Evolutionary conservation across 805 yeast genomes (phyloP).

Genomic region (Zygotorulaspora sp.): DNA sequence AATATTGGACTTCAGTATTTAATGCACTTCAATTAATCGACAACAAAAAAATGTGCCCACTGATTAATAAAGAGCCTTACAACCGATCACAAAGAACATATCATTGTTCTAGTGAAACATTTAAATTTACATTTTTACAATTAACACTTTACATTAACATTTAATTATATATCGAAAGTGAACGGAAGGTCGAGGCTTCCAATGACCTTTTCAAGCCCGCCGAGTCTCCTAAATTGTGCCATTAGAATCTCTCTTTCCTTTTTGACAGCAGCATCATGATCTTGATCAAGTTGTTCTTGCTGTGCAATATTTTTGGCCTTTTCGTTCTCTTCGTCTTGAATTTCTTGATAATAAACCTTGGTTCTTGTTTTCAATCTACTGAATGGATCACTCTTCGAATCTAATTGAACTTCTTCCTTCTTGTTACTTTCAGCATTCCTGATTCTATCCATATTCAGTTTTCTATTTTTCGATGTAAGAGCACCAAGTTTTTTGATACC

Average conservation of each 20-base stretch:
- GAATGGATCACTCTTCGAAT: constrained; percentile 70
- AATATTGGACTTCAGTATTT: no score
- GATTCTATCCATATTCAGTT: constrained; percentile 67
- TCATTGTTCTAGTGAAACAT: no score
- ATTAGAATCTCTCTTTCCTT: constrained; percentile 44
- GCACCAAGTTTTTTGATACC: constrained; percentile 52
- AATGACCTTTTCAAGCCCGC: constrained; percentile 52
- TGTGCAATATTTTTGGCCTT: constrained; percentile 53
- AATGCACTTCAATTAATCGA: no score
- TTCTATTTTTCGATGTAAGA: constrained; percentile 82
- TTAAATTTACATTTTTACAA: no score
- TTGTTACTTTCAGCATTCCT: constrained; percentile 74
- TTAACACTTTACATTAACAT: no score
- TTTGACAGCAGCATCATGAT: constrained; percentile 40
- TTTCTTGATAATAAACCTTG: constrained; percentile 63
- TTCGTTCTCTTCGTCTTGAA: constrained; percentile 53
- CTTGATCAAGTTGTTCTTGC: constrained; percentile 39
- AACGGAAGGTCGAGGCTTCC: constrained; percentile 40
- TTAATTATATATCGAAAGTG: constrained; percentile 36
- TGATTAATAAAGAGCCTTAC: no score
- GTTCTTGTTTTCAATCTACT: constrained; percentile 85
- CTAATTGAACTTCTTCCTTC: constrained; percentile 35
- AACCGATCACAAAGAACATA: no score
- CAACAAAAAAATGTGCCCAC: no score
- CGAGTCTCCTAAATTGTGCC: constrained; percentile 54